Percentiles rank a stretch among this genome's conserved stretches.
Evolutionary conservation across 1,139 yeast species (phyloP).

Genomic region (Pichia sp.): DNA sequence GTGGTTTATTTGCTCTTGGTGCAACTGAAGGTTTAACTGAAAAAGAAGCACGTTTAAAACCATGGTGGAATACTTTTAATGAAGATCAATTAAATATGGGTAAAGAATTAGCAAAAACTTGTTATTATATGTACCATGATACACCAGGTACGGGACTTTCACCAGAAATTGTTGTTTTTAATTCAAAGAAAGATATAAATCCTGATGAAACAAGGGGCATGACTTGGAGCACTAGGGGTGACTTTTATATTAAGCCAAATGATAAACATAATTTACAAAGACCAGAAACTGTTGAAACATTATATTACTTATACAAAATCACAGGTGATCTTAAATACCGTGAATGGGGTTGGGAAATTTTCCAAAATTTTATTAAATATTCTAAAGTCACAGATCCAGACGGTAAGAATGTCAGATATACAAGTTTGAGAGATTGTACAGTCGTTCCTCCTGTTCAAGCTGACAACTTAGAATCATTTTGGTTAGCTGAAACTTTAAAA

Average conservation of each 20-base stretch:
- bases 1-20: constrained; percentile 85
- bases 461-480: constrained; percentile 87
- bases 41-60: constrained; percentile 41
- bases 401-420: constrained; percentile 51
- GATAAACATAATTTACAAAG: constrained; percentile 86
- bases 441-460: constrained; percentile 42
- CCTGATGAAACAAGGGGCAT: constrained; percentile 15
- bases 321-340: constrained; percentile 80
- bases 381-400: constrained; percentile 43
- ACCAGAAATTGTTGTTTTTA: constrained; percentile 86
- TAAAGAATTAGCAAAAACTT: constrained; percentile 69
- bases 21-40: constrained; percentile 71
- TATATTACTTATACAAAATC: constrained; percentile 72
- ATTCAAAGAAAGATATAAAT: constrained; percentile 27
- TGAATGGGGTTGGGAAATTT: constrained; percentile 87
- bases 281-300: constrained; percentile 91
- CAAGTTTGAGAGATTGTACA: constrained; percentile 64
- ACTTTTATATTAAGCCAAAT: constrained; percentile 56
- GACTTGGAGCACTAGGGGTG: constrained; percentile 14
- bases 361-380: constrained; percentile 60
- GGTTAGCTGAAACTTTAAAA: constrained; percentile 92
- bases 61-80: constrained; percentile 40
- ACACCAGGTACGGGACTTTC: constrained; percentile 69
- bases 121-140: constrained; percentile 76
- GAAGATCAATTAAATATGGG: constrained; percentile 63